A percentile compares a stretch with the other conserved stretches of the same genome.
These are phyloP conservation scores for Zalerion maritima DNA, from an alignment of 495 filamentous ascomycete genomes.

Conservation along the genomic window DNA sequence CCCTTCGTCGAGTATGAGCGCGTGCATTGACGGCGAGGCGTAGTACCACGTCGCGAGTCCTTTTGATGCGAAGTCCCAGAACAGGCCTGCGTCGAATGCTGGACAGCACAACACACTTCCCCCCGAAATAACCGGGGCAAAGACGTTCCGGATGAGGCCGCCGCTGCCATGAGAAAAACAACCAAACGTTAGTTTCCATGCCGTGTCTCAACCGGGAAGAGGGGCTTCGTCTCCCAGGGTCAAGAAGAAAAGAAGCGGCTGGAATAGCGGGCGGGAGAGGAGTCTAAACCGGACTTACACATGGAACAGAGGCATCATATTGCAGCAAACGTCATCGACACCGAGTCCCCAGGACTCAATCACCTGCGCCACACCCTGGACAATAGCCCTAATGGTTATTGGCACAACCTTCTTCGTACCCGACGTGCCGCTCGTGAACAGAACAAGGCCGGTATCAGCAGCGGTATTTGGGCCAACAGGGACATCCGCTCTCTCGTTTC, in stretches of 20 bases:
- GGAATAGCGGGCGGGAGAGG: neutral
- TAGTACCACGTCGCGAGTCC: slow-evolving; percentile 32
- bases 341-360: slow-evolving; percentile 26
- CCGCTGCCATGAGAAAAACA: slow-evolving; percentile 8
- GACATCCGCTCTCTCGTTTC: too few relatives aligned
- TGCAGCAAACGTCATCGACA: slow-evolving; percentile 22
- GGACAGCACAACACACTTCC: slow-evolving; percentile 29
- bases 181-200: slow-evolving; percentile 6
- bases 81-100: slow-evolving; percentile 31
- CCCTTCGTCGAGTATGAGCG: slow-evolving; percentile 22
- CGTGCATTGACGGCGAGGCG: slow-evolving; percentile 34
- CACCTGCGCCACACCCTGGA: slow-evolving; percentile 21
- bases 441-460: slow-evolving; percentile 24
- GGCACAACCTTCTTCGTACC: slow-evolving; percentile 33
- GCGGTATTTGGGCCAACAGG: slow-evolving; percentile 4
- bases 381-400: slow-evolving; percentile 20
- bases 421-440: slow-evolving; percentile 33
- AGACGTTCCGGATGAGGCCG: slow-evolving; percentile 25
- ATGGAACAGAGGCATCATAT: slow-evolving; percentile 35
- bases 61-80: slow-evolving; percentile 31
- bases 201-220: too few relatives aligned
- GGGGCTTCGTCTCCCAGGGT: neutral
- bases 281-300: slow-evolving; percentile 15
- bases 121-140: slow-evolving; percentile 25
- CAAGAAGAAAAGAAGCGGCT: neutral